A percentile compares a stretch with the other conserved stretches of the same genome.
Conservation (phyloP, 768 basidiomycete species). For the Xerocomellus amylosporus region DNA sequence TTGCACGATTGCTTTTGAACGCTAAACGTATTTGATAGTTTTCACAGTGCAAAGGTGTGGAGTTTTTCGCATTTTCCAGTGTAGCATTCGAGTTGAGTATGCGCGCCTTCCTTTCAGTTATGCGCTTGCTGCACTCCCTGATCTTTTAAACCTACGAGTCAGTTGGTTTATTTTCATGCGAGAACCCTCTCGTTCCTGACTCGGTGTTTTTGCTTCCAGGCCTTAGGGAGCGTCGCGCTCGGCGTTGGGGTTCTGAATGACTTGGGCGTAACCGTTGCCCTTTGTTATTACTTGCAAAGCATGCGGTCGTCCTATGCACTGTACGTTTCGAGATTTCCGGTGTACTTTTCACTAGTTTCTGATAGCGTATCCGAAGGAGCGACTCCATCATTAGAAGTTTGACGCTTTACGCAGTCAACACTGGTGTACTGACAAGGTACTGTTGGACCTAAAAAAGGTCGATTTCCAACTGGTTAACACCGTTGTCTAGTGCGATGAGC, state of each 20-base stretch:
- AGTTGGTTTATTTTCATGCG: slow-evolving; percentile 6
- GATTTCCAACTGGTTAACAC: background rate
- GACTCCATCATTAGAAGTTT: slow-evolving; percentile 57
- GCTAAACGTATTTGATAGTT: slow-evolving; percentile 27
- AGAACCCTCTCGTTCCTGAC: background rate
- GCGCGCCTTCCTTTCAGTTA: slow-evolving; percentile 31
- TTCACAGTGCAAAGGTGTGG: slow-evolving; percentile 45
- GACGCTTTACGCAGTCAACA: slow-evolving; percentile 60
- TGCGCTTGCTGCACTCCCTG: slow-evolving; percentile 39
- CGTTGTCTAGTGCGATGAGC: slow-evolving; percentile 28
- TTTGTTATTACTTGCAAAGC: slow-evolving; percentile 53
- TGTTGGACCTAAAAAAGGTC: background rate
- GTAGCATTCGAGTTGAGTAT: background rate
- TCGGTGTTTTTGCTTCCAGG: slow-evolving; percentile 28
- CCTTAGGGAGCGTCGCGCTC: slow-evolving; percentile 47
- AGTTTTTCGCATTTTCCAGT: background rate
- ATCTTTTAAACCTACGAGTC: slow-evolving; percentile 47
- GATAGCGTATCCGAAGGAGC: slow-evolving; percentile 35
- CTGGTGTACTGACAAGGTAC: slow-evolving; percentile 61
- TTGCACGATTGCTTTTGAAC: background rate
- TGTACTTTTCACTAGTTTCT: background rate
- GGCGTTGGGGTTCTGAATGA: slow-evolving; percentile 51
- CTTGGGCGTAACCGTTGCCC: slow-evolving; percentile 46
- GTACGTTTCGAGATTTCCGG: slow-evolving; percentile 29
- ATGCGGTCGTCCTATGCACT: slow-evolving; percentile 49